phyloP scores from a whole-genome alignment of 192 early-diverging fungal species.

The Entomortierella chlamydospora region DNA sequence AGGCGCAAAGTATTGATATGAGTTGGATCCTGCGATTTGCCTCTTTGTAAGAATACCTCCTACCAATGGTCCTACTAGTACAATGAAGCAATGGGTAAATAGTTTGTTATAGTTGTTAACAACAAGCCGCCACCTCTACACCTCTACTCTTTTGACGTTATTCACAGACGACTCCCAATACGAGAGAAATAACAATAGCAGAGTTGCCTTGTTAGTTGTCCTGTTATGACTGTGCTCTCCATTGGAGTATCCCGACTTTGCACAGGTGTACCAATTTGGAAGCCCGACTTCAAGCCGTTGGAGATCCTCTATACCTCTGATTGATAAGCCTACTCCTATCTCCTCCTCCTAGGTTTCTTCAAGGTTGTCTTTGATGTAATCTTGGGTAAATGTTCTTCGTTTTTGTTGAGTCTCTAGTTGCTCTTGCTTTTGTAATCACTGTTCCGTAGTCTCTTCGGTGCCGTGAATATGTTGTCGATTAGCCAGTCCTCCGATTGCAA shows the following conservation, averaged over 20 bases:
- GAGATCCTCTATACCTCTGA: too few relatives aligned
- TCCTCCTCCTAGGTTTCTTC: too few relatives aligned
- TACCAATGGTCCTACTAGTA: conserved; percentile 18
- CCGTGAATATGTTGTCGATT: conserved; percentile 27
- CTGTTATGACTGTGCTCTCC: conserved; percentile 21
- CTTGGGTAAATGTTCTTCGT: background rate
- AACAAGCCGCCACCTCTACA: too few relatives aligned
- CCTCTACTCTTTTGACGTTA: too few relatives aligned
- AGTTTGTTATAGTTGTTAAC: background rate
- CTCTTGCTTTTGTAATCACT: background rate
- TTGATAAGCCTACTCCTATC: too few relatives aligned
- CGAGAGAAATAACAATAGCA: conserved; percentile 25
- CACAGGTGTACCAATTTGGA: too few relatives aligned
- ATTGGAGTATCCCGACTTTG: background rate
- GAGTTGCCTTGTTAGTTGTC: too few relatives aligned
- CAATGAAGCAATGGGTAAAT: background rate
- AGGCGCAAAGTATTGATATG: conserved; percentile 25
- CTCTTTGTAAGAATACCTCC: conserved; percentile 22
- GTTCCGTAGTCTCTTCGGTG: background rate
- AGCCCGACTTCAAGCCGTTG: too few relatives aligned
- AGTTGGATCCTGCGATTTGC: conserved; percentile 18
- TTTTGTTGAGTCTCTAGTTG: background rate
- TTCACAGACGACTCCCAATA: conserved; percentile 25
- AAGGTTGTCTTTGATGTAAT: too few relatives aligned
- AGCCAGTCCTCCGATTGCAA: conserved; percentile 28